phyloP scores from a whole-genome alignment of 2,329 filamentous ascomycete genomes.

The Iodosphaeria phyllophila region DNA sequence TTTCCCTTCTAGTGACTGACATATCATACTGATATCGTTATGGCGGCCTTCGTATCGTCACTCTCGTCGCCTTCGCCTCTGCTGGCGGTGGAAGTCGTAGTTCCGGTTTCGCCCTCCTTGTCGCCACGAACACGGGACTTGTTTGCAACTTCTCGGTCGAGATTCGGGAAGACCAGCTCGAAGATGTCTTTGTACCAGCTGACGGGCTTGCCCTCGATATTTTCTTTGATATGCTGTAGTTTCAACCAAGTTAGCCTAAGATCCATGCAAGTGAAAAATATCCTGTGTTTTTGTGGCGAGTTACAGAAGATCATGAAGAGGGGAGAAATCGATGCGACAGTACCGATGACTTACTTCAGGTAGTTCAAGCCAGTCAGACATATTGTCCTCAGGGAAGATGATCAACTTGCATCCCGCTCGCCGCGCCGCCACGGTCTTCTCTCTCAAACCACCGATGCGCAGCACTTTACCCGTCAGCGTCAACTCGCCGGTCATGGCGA shows the following conservation, averaged over 20 bases:
- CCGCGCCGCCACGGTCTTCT: conserved; percentile 93
- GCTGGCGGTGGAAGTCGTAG: conserved; percentile 17
- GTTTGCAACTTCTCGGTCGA: conserved; percentile 59
- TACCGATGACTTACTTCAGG: conserved; percentile 88
- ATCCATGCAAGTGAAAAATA: not conserved
- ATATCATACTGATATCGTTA: no score
- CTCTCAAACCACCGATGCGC: conserved; percentile 78
- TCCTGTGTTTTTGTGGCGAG: conserved; percentile 2
- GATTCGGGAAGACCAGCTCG: conserved; percentile 66
- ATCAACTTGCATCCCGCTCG: conserved; percentile 84
- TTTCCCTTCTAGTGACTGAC: no score
- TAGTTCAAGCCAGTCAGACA: conserved; percentile 92
- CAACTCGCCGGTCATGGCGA: conserved; percentile 96
- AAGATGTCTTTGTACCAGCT: conserved; percentile 93
- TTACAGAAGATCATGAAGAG: no score
- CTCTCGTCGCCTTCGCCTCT: conserved; percentile 12
- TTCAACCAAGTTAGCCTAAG: conserved; percentile 7
- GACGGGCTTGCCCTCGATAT: conserved; percentile 78
- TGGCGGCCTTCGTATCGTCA: no score
- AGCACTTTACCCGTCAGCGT: conserved; percentile 95
- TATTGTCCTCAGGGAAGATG: conserved; percentile 88
- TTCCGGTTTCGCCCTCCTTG: conserved; percentile 27
- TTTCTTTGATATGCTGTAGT: conserved; percentile 85
- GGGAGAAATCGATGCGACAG: no score
- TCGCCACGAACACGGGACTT: conserved; percentile 45